Evolutionary conservation across 305 asterid genomes (phyloP).

Genomic region (Fraxinus velutina): DNA sequence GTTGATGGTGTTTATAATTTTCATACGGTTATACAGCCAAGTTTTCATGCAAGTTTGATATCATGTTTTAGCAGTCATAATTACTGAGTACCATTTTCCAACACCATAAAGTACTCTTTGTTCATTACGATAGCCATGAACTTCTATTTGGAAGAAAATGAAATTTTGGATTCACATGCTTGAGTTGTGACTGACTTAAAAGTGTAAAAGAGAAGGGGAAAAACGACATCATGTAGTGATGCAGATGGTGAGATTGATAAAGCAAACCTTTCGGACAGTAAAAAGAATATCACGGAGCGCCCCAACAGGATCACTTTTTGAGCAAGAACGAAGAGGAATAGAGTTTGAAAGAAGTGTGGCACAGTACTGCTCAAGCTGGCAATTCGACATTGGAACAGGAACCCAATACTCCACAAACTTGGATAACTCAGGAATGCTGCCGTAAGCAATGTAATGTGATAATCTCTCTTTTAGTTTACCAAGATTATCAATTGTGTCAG

Average conservation of each 20-base stretch:
- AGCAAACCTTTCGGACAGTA: conserved; percentile 75
- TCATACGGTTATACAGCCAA: not conserved
- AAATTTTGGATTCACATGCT: conserved; percentile 8
- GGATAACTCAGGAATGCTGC: conserved; percentile 38
- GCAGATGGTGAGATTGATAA: conserved; percentile 16
- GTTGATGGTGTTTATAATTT: not conserved
- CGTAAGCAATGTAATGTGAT: conserved; percentile 40
- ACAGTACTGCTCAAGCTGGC: conserved; percentile 91
- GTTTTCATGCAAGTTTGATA: conserved; percentile 8
- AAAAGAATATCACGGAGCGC: conserved; percentile 58
- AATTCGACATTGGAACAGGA: conserved; percentile 76
- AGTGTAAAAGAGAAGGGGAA: not conserved
- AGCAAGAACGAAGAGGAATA: conserved; percentile 52
- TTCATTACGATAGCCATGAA: conserved; percentile 10
- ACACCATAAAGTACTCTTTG: conserved; percentile 14
- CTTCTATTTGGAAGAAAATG: conserved; percentile 7
- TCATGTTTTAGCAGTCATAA: conserved; percentile 13
- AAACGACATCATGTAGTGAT: conserved; percentile 10
- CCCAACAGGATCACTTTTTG: conserved; percentile 58
- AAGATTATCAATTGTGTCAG: conserved; percentile 44
- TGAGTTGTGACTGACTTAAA: not conserved
- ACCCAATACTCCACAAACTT: conserved; percentile 86
- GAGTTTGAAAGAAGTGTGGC: conserved; percentile 55
- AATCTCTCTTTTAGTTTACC: conserved; percentile 42
- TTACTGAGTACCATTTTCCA: conserved; percentile 12